Percentiles rank a stretch among this genome's conserved stretches.
phyloP scores from a whole-genome alignment of 2,329 filamentous ascomycete genomes.

The Dendrostoma leiphaemia region DNA sequence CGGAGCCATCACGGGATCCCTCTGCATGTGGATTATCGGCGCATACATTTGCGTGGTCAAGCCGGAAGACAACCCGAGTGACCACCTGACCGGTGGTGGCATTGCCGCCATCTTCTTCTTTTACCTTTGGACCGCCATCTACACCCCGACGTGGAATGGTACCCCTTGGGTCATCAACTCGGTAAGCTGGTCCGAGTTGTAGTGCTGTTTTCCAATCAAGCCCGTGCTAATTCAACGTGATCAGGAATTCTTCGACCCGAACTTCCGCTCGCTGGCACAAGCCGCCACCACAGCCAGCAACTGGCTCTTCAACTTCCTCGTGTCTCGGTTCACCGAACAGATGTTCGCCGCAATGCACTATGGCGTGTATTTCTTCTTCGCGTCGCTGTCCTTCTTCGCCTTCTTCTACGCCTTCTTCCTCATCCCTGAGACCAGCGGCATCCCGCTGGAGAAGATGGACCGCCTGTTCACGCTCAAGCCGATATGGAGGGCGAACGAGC shows the following conservation, averaged over 20 bases:
- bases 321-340: slow-evolving; percentile 64
- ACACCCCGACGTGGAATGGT: slow-evolving; percentile 71
- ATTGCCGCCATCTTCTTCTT: slow-evolving; percentile 69
- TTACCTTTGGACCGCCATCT: slow-evolving; percentile 72
- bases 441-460: slow-evolving; percentile 66
- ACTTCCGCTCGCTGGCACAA: slow-evolving; percentile 68
- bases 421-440: slow-evolving; percentile 64
- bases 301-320: slow-evolving; percentile 72
- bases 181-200: background rate
- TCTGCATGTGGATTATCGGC: slow-evolving; percentile 67
- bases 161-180: slow-evolving; percentile 74
- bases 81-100: slow-evolving; percentile 34
- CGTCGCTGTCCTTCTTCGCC: slow-evolving; percentile 57
- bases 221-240: background rate
- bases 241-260: slow-evolving; percentile 69
- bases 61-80: slow-evolving; percentile 31
- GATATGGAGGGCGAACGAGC: slow-evolving; percentile 39
- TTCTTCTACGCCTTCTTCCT: slow-evolving; percentile 61
- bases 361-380: slow-evolving; percentile 70
- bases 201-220: background rate
- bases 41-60: slow-evolving; percentile 55
- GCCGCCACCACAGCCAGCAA: slow-evolving; percentile 70
- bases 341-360: slow-evolving; percentile 59
- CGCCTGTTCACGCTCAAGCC: slow-evolving; percentile 54
- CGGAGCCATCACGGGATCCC: slow-evolving; percentile 55